A percentile compares a stretch with the other conserved stretches of the same genome.
These are phyloP conservation scores for Parsonsia alboflavescens DNA, from an alignment of 257 asterid genomes.

Conservation along the genomic window DNA sequence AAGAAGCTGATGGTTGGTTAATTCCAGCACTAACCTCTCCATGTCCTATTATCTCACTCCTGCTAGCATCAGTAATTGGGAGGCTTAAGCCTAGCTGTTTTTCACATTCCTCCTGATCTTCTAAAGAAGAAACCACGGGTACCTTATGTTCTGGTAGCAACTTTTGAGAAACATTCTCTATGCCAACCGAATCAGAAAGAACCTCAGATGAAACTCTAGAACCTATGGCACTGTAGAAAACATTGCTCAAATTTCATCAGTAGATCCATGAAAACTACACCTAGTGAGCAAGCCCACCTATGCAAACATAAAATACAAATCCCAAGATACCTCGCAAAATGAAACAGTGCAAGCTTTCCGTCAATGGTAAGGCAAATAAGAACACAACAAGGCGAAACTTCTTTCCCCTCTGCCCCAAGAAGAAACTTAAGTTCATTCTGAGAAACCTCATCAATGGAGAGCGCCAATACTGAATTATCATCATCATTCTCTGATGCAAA, in stretches of 20 bases:
- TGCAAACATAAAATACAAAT: background rate
- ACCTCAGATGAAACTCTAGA: slow-evolving; percentile 32
- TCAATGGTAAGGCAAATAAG: slow-evolving; percentile 71
- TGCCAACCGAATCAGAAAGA: slow-evolving; percentile 40
- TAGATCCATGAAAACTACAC: background rate
- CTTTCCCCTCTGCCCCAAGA: slow-evolving; percentile 67
- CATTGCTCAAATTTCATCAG: slow-evolving; percentile 19
- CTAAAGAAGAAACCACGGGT: slow-evolving; percentile 31
- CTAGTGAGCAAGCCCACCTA: slow-evolving; percentile 3
- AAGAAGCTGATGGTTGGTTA: slow-evolving; percentile 25
- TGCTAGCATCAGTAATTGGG: slow-evolving; percentile 21
- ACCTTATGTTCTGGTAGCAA: slow-evolving; percentile 25
- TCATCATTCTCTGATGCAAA: slow-evolving; percentile 60
- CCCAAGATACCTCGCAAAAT: slow-evolving; percentile 68
- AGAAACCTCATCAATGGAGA: slow-evolving; percentile 66
- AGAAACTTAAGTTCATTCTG: slow-evolving; percentile 46
- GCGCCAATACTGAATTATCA: slow-evolving; percentile 70
- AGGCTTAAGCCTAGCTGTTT: slow-evolving; percentile 21
- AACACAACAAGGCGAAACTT: slow-evolving; percentile 81
- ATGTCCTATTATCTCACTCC: slow-evolving; percentile 22
- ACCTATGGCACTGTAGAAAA: slow-evolving; percentile 51
- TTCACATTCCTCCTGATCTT: slow-evolving; percentile 23
- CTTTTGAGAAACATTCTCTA: slow-evolving; percentile 27
- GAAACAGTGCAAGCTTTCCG: slow-evolving; percentile 76
- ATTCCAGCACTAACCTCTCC: slow-evolving; percentile 23